A percentile compares a stretch with the other conserved stretches of the same genome.
Conservation (phyloP, 1,284 basidiomycete species). For the Cutaneotrichosporon arboriforme region DNA sequence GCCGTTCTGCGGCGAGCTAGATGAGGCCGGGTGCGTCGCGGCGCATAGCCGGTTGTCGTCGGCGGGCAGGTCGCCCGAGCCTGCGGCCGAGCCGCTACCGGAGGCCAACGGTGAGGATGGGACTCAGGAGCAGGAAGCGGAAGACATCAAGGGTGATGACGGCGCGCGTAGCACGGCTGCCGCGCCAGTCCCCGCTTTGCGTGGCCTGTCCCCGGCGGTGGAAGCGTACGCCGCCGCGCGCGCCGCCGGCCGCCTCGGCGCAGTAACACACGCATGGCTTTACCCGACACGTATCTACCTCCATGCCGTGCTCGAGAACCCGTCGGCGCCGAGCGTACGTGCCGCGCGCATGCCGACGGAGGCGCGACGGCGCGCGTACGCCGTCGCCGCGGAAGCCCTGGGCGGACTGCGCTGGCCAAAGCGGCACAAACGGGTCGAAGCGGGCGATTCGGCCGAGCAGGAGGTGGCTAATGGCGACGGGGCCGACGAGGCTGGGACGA, state of each 20-base stretch:
- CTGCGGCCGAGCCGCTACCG: background rate
- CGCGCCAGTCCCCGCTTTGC: too few species aligned
- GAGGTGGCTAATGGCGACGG: conserved; percentile 30
- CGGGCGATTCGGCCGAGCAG: conserved; percentile 27
- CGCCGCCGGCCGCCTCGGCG: conserved; percentile 23
- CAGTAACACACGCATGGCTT: conserved; percentile 30
- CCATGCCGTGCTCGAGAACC: conserved; percentile 34
- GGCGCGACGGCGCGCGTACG: conserved; percentile 29
- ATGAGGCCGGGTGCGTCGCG: conserved; percentile 15
- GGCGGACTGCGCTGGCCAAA: conserved; percentile 33
- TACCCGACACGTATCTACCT: conserved; percentile 37
- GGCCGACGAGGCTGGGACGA: conserved; percentile 17
- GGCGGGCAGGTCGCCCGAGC: background rate
- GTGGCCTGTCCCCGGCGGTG: conserved; percentile 1
- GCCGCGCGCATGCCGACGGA: conserved; percentile 16
- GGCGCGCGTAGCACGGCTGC: too few species aligned
- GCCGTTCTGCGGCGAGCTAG: conserved; percentile 47
- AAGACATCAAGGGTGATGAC: background rate
- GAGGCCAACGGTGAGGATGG: background rate
- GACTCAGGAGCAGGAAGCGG: background rate
- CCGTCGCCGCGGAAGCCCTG: conserved; percentile 42
- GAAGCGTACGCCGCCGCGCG: conserved; percentile 29
- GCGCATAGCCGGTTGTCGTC: background rate
- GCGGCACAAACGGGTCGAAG: too few species aligned
- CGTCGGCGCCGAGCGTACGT: conserved; percentile 24